Conservation (phyloP, 768 basidiomycete species). For the Lactifluus rugatus region DNA sequence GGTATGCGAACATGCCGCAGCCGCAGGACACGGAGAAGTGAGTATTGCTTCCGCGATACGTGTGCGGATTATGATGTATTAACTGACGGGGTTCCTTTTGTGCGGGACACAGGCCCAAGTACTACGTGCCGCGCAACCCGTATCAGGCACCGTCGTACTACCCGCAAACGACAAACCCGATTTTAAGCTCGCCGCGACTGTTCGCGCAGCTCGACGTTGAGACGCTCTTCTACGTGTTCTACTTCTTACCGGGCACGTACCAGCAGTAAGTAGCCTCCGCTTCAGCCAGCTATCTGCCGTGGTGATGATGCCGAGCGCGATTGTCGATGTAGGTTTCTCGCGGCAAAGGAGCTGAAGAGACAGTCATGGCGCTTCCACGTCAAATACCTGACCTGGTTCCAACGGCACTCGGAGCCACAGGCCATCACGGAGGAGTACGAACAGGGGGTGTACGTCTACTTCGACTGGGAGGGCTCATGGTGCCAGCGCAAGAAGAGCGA, state of each 20-base stretch:
- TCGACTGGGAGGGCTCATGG: slow-evolving; percentile 99
- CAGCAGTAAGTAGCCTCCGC: slow-evolving; percentile 62
- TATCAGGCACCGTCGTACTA: slow-evolving; percentile 90
- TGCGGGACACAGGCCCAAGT: slow-evolving; percentile 66
- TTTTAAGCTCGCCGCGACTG: slow-evolving; percentile 72
- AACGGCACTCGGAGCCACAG: slow-evolving; percentile 93
- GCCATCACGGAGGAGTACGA: slow-evolving; percentile 99
- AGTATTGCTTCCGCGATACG: slow-evolving; percentile 12
- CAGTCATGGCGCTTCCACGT: slow-evolving; percentile 99
- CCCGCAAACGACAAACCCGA: slow-evolving; percentile 76
- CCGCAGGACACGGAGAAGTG: slow-evolving; percentile 95
- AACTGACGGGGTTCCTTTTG: slow-evolving; percentile 6
- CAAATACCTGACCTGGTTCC: slow-evolving; percentile 99
- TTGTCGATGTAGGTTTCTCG: slow-evolving; percentile 57
- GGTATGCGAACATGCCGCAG: slow-evolving; percentile 80
- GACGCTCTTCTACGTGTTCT: slow-evolving; percentile 97
- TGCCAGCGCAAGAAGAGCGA: slow-evolving; percentile 97
- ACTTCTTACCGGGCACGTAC: slow-evolving; percentile 95
- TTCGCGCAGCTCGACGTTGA: slow-evolving; percentile 93
- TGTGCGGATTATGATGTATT: not conserved
- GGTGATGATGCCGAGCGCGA: not conserved
- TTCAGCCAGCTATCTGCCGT: not conserved
- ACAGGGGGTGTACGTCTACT: slow-evolving; percentile 98
- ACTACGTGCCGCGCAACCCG: slow-evolving; percentile 91
- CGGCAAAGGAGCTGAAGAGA: slow-evolving; percentile 92